A percentile compares a stretch with the other conserved stretches of the same genome.
These are phyloP conservation scores for Ilyonectria sp. DNA, from an alignment of 2,329 filamentous ascomycete genomes.

Conservation along the genomic window DNA sequence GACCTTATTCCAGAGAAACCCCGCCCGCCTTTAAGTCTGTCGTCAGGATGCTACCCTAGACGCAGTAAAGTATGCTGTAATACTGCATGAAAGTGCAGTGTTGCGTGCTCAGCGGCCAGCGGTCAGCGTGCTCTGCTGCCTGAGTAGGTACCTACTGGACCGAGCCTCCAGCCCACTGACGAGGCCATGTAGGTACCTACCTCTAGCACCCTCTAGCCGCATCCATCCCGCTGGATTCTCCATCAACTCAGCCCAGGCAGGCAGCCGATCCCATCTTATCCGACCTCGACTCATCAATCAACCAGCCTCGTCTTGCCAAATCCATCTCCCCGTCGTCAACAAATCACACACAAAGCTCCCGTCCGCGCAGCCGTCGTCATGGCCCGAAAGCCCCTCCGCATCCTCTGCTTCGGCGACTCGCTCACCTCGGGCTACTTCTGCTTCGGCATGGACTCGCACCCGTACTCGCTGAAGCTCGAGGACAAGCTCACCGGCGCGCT, in stretches of 20 bases:
- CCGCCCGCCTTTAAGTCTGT: too few species aligned
- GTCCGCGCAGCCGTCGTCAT: conserved; percentile 35
- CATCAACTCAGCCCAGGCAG: neutral
- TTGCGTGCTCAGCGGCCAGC: neutral
- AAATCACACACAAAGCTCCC: neutral
- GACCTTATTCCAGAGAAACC: too few species aligned
- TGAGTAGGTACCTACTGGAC: neutral
- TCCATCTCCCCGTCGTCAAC: neutral
- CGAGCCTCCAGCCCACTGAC: too few species aligned
- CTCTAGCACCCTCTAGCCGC: neutral
- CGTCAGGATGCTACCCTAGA: too few species aligned
- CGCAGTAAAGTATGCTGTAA: too few species aligned
- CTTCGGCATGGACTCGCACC: conserved; percentile 61
- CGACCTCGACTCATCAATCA: neutral
- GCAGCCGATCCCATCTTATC: neutral
- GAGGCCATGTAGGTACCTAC: neutral
- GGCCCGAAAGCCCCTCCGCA: conserved; percentile 59
- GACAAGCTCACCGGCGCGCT: conserved; percentile 63
- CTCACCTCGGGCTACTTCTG: conserved; percentile 71
- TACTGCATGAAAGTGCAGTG: neutral
- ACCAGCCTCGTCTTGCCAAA: conserved; percentile 1
- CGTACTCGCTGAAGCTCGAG: conserved; percentile 67
- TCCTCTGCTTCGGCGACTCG: conserved; percentile 77
- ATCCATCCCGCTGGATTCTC: neutral
- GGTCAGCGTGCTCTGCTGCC: neutral